Percentiles rank a stretch among this genome's conserved stretches.
phyloP scores from a whole-genome alignment of 345 rosid species.

The Chamaenerion angustifolium region DNA sequence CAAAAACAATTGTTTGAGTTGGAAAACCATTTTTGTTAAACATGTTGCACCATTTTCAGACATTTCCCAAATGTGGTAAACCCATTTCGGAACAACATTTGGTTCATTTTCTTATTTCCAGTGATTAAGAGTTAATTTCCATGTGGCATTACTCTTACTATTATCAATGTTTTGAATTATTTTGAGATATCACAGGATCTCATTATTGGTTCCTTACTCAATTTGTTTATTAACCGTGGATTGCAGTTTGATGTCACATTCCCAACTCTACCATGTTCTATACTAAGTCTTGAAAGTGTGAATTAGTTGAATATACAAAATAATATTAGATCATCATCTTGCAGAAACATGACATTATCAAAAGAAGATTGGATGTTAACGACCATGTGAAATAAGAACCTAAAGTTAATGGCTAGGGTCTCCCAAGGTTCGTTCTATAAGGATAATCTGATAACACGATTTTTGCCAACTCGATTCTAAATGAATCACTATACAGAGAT shows the following conservation, averaged over 20 bases:
- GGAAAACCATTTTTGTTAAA: too few relatives aligned
- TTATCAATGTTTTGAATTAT: too few relatives aligned
- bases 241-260: slow-evolving; percentile 86
- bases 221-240: not conserved
- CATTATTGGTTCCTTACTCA: too few relatives aligned
- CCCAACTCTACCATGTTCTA: slow-evolving; percentile 85
- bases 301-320: slow-evolving; percentile 15
- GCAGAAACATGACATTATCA: slow-evolving; percentile 81
- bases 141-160: too few relatives aligned
- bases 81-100: too few relatives aligned
- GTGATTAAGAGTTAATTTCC: too few relatives aligned
- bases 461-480: not conserved
- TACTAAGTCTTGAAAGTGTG: slow-evolving; percentile 90
- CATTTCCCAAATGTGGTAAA: too few relatives aligned
- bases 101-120: too few relatives aligned
- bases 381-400: slow-evolving; percentile 72
- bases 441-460: not conserved
- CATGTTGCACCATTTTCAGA: too few relatives aligned
- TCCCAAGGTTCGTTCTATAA: slow-evolving; percentile 68
- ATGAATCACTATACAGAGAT: not conserved
- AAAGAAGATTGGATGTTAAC: slow-evolving; percentile 59
- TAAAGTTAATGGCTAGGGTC: slow-evolving; percentile 80
- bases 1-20: too few relatives aligned
- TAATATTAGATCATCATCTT: slow-evolving; percentile 37
- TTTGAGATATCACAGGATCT: too few relatives aligned